A percentile compares a stretch with the other conserved stretches of the same genome.
phyloP scores from a whole-genome alignment of 257 asterid species.

The Lavandula angustifolia region DNA sequence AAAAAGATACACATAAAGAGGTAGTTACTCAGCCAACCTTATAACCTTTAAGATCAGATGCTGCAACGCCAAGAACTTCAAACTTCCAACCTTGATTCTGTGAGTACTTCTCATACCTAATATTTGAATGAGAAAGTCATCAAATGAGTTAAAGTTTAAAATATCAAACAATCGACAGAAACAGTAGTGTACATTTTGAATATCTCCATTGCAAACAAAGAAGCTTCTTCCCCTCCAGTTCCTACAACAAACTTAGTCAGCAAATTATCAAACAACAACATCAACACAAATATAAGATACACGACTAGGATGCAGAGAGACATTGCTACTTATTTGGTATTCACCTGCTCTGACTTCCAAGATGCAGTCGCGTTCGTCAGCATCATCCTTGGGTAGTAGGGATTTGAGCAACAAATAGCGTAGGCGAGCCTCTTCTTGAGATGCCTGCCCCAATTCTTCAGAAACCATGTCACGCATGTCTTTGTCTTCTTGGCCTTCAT shows the following conservation, averaged over 20 bases:
- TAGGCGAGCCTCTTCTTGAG: conserved; percentile 68
- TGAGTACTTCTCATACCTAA: conserved; percentile 89
- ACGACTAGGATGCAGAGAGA: not conserved
- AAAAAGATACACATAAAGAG: conserved; percentile 1
- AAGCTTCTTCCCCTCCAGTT: conserved; percentile 97
- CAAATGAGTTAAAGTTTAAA: conserved; percentile 23
- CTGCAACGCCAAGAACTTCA: conserved; percentile 76
- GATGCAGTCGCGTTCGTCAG: conserved; percentile 90
- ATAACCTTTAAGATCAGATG: conserved; percentile 83
- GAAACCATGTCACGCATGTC: conserved; percentile 90
- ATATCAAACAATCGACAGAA: conserved; percentile 16
- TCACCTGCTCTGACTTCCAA: conserved; percentile 98
- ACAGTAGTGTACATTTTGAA: conserved; percentile 67
- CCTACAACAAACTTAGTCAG: conserved; percentile 48
- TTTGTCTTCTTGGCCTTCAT: conserved; percentile 74
- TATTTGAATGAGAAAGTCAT: conserved; percentile 24
- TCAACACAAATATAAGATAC: not conserved
- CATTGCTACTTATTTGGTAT: conserved; percentile 6
- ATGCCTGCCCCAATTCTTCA: conserved; percentile 69
- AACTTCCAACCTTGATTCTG: conserved; percentile 82
- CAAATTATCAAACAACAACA: conserved; percentile 5
- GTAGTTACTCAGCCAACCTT: conserved; percentile 52
- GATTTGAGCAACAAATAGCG: conserved; percentile 69
- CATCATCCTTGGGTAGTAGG: conserved; percentile 90
- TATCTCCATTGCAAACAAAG: conserved; percentile 93